phyloP scores from a whole-genome alignment of 805 yeast species.

The Metschnikowia kofuensis region DNA sequence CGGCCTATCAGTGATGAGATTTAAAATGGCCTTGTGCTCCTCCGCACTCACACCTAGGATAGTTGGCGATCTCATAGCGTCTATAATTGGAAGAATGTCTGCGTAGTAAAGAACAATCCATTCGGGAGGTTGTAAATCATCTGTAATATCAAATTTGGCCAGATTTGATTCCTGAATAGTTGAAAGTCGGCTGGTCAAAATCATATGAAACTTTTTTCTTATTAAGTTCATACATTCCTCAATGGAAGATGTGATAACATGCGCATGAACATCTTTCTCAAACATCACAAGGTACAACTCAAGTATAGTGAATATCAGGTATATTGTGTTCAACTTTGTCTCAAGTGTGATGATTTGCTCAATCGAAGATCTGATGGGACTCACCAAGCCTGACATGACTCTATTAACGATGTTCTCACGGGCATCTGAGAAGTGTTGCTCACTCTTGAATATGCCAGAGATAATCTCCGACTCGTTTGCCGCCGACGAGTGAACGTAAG shows the following conservation, averaged over 20 bases:
- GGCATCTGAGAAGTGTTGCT: slow-evolving; percentile 27
- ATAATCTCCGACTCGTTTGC: slow-evolving; percentile 85
- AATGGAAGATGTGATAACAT: slow-evolving; percentile 24
- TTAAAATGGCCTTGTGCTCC: slow-evolving; percentile 35
- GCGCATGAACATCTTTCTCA: slow-evolving; percentile 32
- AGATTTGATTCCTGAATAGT: slow-evolving; percentile 33
- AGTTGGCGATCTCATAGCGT: slow-evolving; percentile 31
- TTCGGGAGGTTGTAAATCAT: slow-evolving; percentile 76
- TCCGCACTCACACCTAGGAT: slow-evolving; percentile 41
- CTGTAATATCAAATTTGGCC: slow-evolving; percentile 41
- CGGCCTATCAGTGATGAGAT: slow-evolving; percentile 47
- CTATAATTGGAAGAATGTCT: slow-evolving; percentile 58
- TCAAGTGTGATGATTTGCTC: slow-evolving; percentile 71
- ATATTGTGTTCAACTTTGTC: slow-evolving; percentile 50
- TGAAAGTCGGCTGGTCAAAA: slow-evolving; percentile 29
- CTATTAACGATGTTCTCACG: slow-evolving; percentile 42
- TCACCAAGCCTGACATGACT: slow-evolving; percentile 52
- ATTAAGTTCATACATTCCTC: slow-evolving; percentile 23
- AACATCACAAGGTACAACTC: slow-evolving; percentile 72
- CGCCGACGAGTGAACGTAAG: slow-evolving; percentile 80
- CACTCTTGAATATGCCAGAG: slow-evolving; percentile 49
- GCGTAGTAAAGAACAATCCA: slow-evolving; percentile 70
- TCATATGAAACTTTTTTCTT: slow-evolving; percentile 25
- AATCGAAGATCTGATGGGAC: slow-evolving; percentile 59
- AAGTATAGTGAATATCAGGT: slow-evolving; percentile 59